Evolutionary conservation across 2,329 filamentous ascomycete genomes (phyloP).

Genomic region (Exophiala mesophila): DNA sequence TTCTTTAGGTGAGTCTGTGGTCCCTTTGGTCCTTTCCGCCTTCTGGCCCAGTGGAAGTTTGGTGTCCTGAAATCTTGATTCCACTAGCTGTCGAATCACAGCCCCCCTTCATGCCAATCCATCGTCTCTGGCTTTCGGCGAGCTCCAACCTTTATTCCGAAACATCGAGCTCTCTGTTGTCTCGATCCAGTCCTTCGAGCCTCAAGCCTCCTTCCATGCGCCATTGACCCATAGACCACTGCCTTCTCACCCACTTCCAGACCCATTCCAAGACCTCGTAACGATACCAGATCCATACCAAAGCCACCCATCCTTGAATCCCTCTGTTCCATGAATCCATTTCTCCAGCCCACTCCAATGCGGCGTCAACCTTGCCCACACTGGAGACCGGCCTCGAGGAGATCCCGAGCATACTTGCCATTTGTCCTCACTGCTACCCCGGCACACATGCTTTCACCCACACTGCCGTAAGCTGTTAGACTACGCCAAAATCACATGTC

Average conservation of each 20-base stretch:
- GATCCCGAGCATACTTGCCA: too few relatives aligned
- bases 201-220: too few relatives aligned
- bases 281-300: background rate
- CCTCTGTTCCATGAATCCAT: too few relatives aligned
- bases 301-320: background rate
- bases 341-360: too few relatives aligned
- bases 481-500: background rate
- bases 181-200: too few relatives aligned
- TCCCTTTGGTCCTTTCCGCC: slow-evolving; percentile 8
- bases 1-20: background rate
- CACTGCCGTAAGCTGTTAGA: background rate
- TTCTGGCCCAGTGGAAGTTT: slow-evolving; percentile 2
- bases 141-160: slow-evolving; percentile 3
- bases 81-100: slow-evolving; percentile 1
- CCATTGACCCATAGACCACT: too few relatives aligned
- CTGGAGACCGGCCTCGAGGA: too few relatives aligned
- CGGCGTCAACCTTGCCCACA: too few relatives aligned
- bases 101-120: background rate
- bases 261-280: background rate
- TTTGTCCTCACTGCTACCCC: background rate
- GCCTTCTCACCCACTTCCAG: slow-evolving; percentile 1
- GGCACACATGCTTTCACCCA: background rate
- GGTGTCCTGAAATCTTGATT: background rate
- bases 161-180: too few relatives aligned
- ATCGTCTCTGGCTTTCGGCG: background rate